These are phyloP conservation scores for Talaromyces adpressus DNA, from an alignment of 495 filamentous ascomycete species.

Conservation along the genomic window DNA sequence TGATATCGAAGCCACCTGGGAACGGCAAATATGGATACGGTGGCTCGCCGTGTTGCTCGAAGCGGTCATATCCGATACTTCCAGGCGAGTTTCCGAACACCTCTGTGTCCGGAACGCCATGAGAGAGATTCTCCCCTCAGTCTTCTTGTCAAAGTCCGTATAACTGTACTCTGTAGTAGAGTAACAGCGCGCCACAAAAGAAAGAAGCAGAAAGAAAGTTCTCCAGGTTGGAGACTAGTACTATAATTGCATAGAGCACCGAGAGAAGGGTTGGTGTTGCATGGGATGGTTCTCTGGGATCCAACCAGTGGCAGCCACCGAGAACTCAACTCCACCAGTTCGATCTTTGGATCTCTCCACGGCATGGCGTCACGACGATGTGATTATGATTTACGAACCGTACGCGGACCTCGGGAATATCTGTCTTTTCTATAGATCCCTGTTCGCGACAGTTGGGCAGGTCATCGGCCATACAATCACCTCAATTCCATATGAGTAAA, in stretches of 20 bases:
- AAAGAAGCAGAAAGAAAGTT: not conserved
- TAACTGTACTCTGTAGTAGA: not conserved
- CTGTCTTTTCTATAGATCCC: not conserved
- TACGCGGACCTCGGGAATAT: too few relatives aligned
- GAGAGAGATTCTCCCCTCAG: not conserved
- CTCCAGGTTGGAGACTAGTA: not conserved
- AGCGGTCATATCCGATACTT: not conserved
- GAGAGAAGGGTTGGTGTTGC: not conserved
- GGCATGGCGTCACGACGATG: not conserved
- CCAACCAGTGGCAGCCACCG: not conserved
- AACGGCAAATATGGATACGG: not conserved
- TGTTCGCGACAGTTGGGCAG: too few relatives aligned
- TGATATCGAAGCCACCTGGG: not conserved
- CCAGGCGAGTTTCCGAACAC: not conserved
- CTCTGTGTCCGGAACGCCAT: not conserved
- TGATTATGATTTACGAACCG: not conserved
- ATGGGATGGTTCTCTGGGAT: not conserved
- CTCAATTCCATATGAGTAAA: not conserved
- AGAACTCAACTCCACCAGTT: not conserved
- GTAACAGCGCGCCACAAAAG: not conserved
- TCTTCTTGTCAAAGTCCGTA: not conserved
- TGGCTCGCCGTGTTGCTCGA: not conserved
- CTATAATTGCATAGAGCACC: not conserved
- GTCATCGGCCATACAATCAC: too few relatives aligned
- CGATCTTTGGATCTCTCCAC: not conserved